Conservation (phyloP, 1,139 yeast genomes). For the Saccharomyces hybrid region DNA sequence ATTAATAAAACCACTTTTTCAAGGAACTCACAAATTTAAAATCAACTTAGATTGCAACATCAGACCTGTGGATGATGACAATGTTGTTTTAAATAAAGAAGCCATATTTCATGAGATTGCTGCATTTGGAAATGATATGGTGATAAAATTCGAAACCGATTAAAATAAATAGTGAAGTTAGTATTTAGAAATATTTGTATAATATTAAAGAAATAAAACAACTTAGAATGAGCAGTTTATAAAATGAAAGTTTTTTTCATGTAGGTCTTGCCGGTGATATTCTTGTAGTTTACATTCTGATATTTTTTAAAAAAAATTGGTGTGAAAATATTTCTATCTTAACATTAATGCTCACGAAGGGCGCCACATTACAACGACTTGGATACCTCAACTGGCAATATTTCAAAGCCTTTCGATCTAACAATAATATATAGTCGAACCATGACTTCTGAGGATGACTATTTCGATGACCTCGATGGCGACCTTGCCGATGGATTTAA, state of each 20-base stretch:
- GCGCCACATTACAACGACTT: background rate
- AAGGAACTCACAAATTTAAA: constrained; percentile 55
- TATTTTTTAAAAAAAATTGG: background rate
- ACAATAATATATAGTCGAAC: background rate
- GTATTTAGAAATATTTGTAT: background rate
- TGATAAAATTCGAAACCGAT: constrained; percentile 24
- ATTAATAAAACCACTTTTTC: constrained; percentile 60
- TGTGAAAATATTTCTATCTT: background rate
- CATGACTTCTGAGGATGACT: background rate
- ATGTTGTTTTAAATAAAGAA: constrained; percentile 64
- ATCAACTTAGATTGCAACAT: constrained; percentile 74
- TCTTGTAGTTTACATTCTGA: background rate
- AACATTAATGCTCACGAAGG: background rate
- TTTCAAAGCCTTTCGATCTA: background rate
- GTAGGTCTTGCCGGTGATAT: background rate
- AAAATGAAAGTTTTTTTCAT: background rate
- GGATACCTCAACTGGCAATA: background rate
- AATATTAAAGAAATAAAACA: background rate
- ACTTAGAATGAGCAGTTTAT: background rate
- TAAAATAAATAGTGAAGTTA: constrained; percentile 5
- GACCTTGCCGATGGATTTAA: background rate
- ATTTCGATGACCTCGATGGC: background rate
- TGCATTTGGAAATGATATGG: constrained; percentile 46
- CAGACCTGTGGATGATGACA: constrained; percentile 49
- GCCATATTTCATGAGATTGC: constrained; percentile 67